These are phyloP conservation scores for Eucalyptus camaldulensis DNA, from an alignment of 345 rosid species.

Conservation along the genomic window DNA sequence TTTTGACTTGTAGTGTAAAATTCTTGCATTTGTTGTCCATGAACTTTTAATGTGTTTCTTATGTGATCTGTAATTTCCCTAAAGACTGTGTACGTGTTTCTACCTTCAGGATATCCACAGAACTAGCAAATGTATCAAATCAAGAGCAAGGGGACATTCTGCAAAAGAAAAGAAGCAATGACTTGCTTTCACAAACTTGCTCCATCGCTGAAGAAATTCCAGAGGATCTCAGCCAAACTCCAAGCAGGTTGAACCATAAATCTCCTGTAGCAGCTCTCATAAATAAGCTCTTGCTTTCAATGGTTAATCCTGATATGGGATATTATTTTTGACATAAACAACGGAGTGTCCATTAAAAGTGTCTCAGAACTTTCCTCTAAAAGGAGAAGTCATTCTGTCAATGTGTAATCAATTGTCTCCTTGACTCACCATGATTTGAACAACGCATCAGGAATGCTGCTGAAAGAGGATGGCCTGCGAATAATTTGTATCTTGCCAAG, in stretches of 20 bases:
- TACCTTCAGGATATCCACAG: slow-evolving; percentile 43
- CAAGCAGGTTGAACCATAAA: slow-evolving; percentile 19
- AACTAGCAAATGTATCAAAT: slow-evolving; percentile 17
- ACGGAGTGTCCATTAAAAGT: not conserved
- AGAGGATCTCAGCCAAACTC: slow-evolving; percentile 14
- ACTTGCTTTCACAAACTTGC: slow-evolving; percentile 12
- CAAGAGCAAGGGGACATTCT: slow-evolving; percentile 22
- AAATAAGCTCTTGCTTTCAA: not conserved
- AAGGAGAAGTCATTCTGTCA: not conserved
- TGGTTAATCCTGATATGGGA: not conserved
- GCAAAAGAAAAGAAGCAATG: slow-evolving; percentile 36
- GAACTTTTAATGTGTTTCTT: not conserved
- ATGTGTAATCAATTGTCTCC: not conserved
- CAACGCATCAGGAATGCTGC: slow-evolving; percentile 15
- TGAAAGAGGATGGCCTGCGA: slow-evolving; percentile 35
- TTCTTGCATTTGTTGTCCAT: not conserved
- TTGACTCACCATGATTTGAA: not conserved
- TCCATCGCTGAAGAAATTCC: slow-evolving; percentile 11
- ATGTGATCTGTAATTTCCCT: not conserved
- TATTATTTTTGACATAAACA: not conserved
- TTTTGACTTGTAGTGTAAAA: not conserved
- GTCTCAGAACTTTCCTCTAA: not conserved
- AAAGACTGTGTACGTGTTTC: not conserved
- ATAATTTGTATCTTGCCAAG: slow-evolving; percentile 50
- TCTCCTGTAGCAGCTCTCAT: not conserved